Evolutionary conservation across 164 flowering plant species (phyloP).

Genomic region (Vitis vinifera): DNA sequence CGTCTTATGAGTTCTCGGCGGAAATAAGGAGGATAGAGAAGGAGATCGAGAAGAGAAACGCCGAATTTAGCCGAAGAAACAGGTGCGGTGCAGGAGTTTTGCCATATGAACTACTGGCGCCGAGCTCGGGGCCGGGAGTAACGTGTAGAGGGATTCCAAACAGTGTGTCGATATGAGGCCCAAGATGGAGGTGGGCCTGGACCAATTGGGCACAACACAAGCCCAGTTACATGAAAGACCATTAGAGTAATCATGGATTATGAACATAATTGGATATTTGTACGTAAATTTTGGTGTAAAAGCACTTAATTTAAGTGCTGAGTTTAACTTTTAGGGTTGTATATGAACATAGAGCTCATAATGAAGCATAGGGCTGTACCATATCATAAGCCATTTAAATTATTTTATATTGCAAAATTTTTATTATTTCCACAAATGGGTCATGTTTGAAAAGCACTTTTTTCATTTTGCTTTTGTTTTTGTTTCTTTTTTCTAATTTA

Average conservation of each 20-base stretch:
- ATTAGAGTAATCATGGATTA: not conserved
- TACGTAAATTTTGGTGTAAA: not conserved
- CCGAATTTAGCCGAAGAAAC: slow-evolving; percentile 49
- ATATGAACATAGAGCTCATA: not conserved
- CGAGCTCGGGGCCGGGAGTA: slow-evolving; percentile 86
- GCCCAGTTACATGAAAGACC: not conserved
- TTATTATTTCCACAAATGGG: no score
- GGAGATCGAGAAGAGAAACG: slow-evolving; percentile 72
- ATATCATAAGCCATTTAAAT: no score
- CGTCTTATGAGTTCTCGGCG: slow-evolving; percentile 67
- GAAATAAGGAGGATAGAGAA: slow-evolving; percentile 71
- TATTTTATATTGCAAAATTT: no score
- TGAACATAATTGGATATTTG: not conserved
- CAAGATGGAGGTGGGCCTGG: not conserved
- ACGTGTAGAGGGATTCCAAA: slow-evolving; percentile 95
- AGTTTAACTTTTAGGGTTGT: not conserved
- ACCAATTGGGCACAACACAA: not conserved
- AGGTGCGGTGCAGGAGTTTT: slow-evolving; percentile 95
- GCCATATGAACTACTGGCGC: slow-evolving; percentile 85
- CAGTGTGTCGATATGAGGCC: slow-evolving; percentile 57
- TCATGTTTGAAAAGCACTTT: no score
- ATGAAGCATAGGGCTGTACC: no score
- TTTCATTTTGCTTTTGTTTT: no score
- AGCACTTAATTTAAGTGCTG: not conserved
- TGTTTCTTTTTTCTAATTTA: no score